Evolutionary conservation across 2,329 filamentous ascomycete species (phyloP), one percentile per base, ranked within the genome.

Genomic region (Pleoardoris graminearum): DNA sequence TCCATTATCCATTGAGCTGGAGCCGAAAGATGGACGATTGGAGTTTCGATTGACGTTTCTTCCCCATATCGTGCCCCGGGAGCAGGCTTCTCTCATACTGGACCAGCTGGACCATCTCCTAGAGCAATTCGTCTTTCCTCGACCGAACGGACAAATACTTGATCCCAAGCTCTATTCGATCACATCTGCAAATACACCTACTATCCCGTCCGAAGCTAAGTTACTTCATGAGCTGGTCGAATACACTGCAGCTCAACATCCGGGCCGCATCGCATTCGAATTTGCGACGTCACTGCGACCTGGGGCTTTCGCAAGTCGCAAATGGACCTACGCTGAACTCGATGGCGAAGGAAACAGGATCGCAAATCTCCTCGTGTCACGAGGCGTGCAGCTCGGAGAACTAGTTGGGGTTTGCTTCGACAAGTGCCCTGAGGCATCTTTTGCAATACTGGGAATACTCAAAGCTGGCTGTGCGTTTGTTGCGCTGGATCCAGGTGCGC

Each of bases 401-500:
- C 84, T 92, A 4, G 78, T 96, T 19, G 90, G 85, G 0, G 80
- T 93, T 7, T 91, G 88, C 66, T 95, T 95, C 63, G 85, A 91
- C 50, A 96, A 96, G 67, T 92, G 87, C 55, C 86, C 91, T 0
- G 88, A 93, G 66, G 91, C 90, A 0, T 92, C 90, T 32, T 90
- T 94, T 62, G 82, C 87, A 0, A 91, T 95, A 33, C 76, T 95
- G 1, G 91, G 90, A 1, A 86, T 94, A 48, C 75, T 95, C 27
- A 96, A 96, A 69, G 84, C 88, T 5, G 91, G 91, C 0, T 92
- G 88, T 66, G 84, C 87, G 1, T 95, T 92, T 69, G 80, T 96
- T 14, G 90, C 91, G 0, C 79, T 96, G 8, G 91, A 96, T 65
- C 86, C 89, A 0, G 81, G 80, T 0, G 87, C 91, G 0, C 91